These are phyloP conservation scores for Xylaria multiplex DNA, from an alignment of 2,329 filamentous ascomycete genomes.

Conservation along the genomic window DNA sequence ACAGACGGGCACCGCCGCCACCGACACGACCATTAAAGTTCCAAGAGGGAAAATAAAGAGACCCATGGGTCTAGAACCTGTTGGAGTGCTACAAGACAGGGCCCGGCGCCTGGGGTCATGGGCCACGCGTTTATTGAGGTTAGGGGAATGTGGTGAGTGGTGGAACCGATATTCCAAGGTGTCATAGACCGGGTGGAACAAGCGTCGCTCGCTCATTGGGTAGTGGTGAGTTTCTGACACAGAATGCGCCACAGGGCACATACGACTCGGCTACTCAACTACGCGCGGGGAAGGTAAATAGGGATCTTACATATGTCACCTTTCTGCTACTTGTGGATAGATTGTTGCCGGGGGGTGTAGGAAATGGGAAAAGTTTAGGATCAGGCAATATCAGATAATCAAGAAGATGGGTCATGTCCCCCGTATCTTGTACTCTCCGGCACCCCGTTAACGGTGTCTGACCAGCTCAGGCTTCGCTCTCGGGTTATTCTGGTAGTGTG, in stretches of 20 bases:
- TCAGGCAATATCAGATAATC: constrained; percentile 9
- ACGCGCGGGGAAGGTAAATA: background rate
- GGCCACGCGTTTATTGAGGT: constrained; percentile 15
- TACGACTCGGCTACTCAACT: background rate
- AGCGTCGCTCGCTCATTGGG: constrained; percentile 19
- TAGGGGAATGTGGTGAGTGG: constrained; percentile 12
- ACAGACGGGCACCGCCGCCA: constrained; percentile 56
- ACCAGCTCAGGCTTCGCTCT: background rate
- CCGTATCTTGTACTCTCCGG: background rate
- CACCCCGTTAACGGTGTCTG: constrained; percentile 1
- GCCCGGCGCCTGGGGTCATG: background rate
- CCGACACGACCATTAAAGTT: constrained; percentile 44
- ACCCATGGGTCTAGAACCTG: background rate
- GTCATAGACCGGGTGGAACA: background rate
- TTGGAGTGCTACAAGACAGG: constrained; percentile 5
- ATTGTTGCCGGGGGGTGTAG: background rate
- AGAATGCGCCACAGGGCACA: constrained; percentile 13
- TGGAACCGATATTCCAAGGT: constrained; percentile 1
- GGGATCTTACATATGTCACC: constrained; percentile 3
- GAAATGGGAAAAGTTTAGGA: constrained; percentile 5
- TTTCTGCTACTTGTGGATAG: background rate
- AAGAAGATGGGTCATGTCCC: background rate
- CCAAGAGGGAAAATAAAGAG: constrained; percentile 11
- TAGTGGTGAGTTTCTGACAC: background rate
- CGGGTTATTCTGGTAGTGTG: background rate